Percentiles rank a stretch among this genome's conserved stretches.
phyloP scores from a whole-genome alignment of 306 rosid species.

The Malus sylvestris region DNA sequence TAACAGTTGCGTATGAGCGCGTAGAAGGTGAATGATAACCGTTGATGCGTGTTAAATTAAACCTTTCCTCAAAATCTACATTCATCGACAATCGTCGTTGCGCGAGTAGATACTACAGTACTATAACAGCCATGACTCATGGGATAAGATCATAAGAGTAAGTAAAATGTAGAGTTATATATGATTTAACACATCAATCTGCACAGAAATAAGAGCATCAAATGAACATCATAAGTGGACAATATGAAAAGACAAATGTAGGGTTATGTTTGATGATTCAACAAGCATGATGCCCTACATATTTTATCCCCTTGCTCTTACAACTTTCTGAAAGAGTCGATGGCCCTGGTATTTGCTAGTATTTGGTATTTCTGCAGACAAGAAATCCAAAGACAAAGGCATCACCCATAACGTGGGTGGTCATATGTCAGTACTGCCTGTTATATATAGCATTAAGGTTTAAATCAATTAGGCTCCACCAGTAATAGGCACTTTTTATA shows the following conservation, averaged over 20 bases:
- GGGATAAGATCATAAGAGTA: background rate
- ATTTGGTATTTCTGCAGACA: slow-evolving; percentile 17
- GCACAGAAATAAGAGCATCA: slow-evolving; percentile 29
- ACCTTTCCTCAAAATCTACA: background rate
- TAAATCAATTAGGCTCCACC: background rate
- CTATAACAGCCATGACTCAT: too few species aligned
- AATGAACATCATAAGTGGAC: slow-evolving; percentile 56
- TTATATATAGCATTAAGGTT: background rate
- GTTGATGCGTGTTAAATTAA: background rate
- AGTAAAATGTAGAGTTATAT: too few species aligned
- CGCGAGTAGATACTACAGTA: background rate
- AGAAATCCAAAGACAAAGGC: slow-evolving; percentile 3
- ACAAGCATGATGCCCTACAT: slow-evolving; percentile 53
- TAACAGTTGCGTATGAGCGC: background rate
- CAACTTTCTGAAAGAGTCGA: slow-evolving; percentile 37
- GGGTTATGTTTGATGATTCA: slow-evolving; percentile 71
- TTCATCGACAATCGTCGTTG: background rate
- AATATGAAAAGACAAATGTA: slow-evolving; percentile 88
- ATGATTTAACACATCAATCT: too few species aligned
- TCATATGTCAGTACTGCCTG: background rate
- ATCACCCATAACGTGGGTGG: slow-evolving; percentile 7
- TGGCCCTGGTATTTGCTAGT: slow-evolving; percentile 48
- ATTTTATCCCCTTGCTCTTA: slow-evolving; percentile 35
- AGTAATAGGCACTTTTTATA: background rate
- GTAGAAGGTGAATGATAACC: background rate